A percentile compares a stretch with the other conserved stretches of the same genome.
Conservation (phyloP, 2,329 filamentous ascomycete species). For the Leptodontidium sp. region DNA sequence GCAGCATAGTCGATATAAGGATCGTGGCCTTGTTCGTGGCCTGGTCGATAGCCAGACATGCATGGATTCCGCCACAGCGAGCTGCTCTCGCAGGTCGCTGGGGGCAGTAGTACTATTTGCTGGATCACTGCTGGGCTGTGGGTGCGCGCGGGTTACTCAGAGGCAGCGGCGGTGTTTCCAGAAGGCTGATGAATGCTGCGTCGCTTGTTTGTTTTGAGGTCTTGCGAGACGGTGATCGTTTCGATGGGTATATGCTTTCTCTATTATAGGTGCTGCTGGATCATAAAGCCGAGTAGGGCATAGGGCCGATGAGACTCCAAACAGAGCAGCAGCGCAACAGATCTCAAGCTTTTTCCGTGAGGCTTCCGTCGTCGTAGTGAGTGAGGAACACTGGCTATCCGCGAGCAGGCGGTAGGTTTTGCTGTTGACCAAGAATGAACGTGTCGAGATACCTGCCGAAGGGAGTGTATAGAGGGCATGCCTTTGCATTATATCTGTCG, state of each 20-base stretch:
- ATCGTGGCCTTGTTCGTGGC: conserved; percentile 53
- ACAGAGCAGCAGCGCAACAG: conserved; percentile 33
- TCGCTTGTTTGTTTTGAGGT: conserved; percentile 43
- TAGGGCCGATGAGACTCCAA: conserved; percentile 42
- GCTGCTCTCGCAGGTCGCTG: conserved; percentile 77
- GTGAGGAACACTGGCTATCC: conserved; percentile 42
- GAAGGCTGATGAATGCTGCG: conserved; percentile 40
- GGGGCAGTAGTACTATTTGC: conserved; percentile 55
- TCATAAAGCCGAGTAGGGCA: conserved; percentile 43
- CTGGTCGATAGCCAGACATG: conserved; percentile 68
- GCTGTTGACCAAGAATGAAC: conserved; percentile 32
- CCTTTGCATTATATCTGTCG: conserved; percentile 47
- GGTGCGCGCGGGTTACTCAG: conserved; percentile 32
- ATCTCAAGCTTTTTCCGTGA: conserved; percentile 38
- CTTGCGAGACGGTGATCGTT: conserved; percentile 19
- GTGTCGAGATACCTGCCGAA: conserved; percentile 33
- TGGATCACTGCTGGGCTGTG: conserved; percentile 44
- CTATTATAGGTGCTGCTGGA: conserved; percentile 43
- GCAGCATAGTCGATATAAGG: conserved; percentile 80
- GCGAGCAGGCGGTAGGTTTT: conserved; percentile 37
- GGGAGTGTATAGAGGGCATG: conserved; percentile 36
- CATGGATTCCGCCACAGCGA: conserved; percentile 82
- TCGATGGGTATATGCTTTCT: conserved; percentile 30
- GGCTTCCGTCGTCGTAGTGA: conserved; percentile 14
- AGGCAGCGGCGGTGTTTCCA: conserved; percentile 36